A percentile compares a stretch with the other conserved stretches of the same genome.
Evolutionary conservation across 2,329 filamentous ascomycete genomes (phyloP).

Genomic region (Periconia digitata): DNA sequence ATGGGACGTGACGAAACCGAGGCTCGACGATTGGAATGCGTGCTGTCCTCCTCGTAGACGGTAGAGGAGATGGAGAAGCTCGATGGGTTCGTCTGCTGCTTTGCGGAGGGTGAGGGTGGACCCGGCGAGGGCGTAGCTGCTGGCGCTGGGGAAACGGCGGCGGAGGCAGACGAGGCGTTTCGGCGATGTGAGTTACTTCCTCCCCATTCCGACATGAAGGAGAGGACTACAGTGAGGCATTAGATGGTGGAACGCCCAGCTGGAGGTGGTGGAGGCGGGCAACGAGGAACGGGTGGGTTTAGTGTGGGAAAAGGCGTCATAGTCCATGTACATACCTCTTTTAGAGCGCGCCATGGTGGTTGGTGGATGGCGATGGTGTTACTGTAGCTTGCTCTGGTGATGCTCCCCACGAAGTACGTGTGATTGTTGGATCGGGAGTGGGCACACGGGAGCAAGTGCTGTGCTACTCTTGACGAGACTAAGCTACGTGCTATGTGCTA

Average conservation of each 20-base stretch:
- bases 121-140: constrained; percentile 27
- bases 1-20: constrained; percentile 67
- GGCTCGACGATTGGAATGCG: constrained; percentile 50
- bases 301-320: constrained; percentile 9
- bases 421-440: not conserved
- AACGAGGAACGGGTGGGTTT: no score
- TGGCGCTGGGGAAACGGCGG: constrained; percentile 17
- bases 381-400: no score
- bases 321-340: constrained; percentile 32
- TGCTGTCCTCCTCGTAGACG: constrained; percentile 38
- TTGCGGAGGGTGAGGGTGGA: constrained; percentile 29
- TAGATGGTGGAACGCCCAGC: no score
- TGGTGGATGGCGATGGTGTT: not conserved
- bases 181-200: constrained; percentile 38
- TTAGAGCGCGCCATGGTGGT: constrained; percentile 37
- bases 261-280: not conserved
- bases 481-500: no score
- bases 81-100: constrained; percentile 20
- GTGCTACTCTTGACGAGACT: no score
- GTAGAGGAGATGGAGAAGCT: constrained; percentile 30
- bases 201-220: constrained; percentile 84
- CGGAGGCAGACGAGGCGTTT: constrained; percentile 9
- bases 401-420: not conserved
- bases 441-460: not conserved
- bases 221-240: constrained; percentile 63